These are phyloP conservation scores for Pseudoturritis turrita DNA, from an alignment of 345 rosid genomes.

Conservation along the genomic window DNA sequence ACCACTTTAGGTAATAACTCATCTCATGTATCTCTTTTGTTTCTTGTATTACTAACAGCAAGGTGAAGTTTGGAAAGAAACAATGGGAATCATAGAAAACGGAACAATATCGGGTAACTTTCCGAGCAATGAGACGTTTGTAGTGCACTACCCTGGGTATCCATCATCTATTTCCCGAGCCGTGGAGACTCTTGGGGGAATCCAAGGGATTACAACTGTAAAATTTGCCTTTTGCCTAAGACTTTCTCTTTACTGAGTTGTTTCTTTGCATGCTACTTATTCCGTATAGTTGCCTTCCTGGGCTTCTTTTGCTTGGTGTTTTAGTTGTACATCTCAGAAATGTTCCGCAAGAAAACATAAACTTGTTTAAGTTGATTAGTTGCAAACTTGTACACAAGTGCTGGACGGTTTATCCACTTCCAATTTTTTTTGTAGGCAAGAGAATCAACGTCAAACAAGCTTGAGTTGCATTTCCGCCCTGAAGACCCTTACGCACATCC, in stretches of 20 bases:
- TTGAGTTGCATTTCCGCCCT: conserved; percentile 84
- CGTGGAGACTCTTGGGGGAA: conserved; percentile 77
- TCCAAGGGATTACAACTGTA: conserved; percentile 61
- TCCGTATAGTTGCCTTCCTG: too few relatives aligned
- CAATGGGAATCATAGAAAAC: conserved; percentile 67
- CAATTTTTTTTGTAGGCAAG: conserved; percentile 43
- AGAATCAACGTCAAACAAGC: conserved; percentile 46
- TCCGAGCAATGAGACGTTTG: conserved; percentile 53
- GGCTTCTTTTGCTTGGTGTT: neutral
- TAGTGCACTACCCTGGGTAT: conserved; percentile 80
- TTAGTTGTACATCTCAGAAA: neutral
- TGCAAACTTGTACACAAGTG: neutral
- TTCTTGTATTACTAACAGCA: conserved; percentile 1
- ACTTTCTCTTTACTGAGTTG: neutral
- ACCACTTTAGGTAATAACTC: neutral
- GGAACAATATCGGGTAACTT: conserved; percentile 64
- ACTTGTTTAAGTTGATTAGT: neutral
- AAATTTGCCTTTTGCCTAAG: neutral
- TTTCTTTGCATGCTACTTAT: neutral
- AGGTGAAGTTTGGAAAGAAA: conserved; percentile 1
- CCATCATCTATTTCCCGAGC: conserved; percentile 74
- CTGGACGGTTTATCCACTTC: neutral
- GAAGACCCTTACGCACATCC: conserved; percentile 90
- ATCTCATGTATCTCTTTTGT: neutral
- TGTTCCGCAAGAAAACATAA: neutral